Evolutionary conservation across 2,329 filamentous ascomycete genomes (phyloP).

Genomic region (Neopestalotiopsis clavispora): DNA sequence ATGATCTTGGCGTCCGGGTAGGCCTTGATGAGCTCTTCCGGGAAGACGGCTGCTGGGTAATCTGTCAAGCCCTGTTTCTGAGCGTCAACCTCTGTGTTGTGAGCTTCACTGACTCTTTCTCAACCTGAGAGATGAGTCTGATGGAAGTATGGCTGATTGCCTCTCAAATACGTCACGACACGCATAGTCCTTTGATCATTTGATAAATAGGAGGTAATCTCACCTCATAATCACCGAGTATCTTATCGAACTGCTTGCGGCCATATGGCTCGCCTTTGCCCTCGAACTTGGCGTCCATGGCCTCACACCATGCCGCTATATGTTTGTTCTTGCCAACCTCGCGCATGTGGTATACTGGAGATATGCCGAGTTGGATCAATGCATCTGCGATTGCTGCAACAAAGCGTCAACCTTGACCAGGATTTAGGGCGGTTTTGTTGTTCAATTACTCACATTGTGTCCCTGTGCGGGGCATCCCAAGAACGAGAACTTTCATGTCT

Average conservation of each 20-base stretch:
- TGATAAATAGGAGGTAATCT: not conserved
- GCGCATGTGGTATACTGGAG: constrained; percentile 40
- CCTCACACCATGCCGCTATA: constrained; percentile 38
- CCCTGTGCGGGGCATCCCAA: constrained; percentile 38
- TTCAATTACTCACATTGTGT: constrained; percentile 33
- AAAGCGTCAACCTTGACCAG: not conserved
- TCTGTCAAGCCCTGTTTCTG: constrained; percentile 30
- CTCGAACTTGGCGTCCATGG: constrained; percentile 38
- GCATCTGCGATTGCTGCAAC: constrained; percentile 34
- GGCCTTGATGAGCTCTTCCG: constrained; percentile 63
- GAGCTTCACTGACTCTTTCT: not conserved
- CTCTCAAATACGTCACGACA: too few species aligned
- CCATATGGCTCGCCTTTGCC: constrained; percentile 30
- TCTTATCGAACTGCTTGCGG: constrained; percentile 37
- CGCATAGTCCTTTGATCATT: not conserved
- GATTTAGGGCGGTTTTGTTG: not conserved
- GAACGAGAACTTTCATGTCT: constrained; percentile 38
- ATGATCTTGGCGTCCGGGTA: constrained; percentile 69
- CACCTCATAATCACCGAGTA: constrained; percentile 39
- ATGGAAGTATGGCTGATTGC: too few species aligned
- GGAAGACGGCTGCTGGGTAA: constrained; percentile 44
- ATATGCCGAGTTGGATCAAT: constrained; percentile 33
- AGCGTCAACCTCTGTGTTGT: not conserved
- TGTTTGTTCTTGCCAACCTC: constrained; percentile 39
- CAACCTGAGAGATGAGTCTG: too few species aligned